A percentile compares a stretch with the other conserved stretches of the same genome.
Evolutionary conservation across 306 rosid species (phyloP).

Genomic region (Dalbergia oliveri): DNA sequence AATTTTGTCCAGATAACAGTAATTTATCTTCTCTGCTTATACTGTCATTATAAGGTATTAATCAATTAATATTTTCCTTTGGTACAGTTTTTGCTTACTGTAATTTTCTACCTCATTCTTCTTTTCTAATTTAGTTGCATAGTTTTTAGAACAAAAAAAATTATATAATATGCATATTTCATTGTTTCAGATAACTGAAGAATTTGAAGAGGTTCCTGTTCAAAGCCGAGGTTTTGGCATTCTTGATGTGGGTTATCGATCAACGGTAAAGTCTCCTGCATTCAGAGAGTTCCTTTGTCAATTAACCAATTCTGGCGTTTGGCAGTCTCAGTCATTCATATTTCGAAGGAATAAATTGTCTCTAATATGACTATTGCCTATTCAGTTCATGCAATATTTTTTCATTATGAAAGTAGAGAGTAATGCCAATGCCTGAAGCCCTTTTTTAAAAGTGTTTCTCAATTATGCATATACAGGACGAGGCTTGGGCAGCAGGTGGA

Average conservation of each 20-base stretch:
- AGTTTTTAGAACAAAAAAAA: constrained; percentile 27
- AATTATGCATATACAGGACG: constrained; percentile 67
- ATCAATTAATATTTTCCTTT: too few relatives aligned
- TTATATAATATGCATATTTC: background rate
- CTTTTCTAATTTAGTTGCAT: constrained; percentile 37
- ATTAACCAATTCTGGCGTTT: constrained; percentile 27
- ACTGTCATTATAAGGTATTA: too few relatives aligned
- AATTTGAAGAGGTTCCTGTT: constrained; percentile 92
- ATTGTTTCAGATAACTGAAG: constrained; percentile 81
- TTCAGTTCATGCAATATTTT: constrained; percentile 32
- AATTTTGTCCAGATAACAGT: too few relatives aligned
- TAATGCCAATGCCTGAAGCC: background rate
- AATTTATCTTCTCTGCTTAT: too few relatives aligned
- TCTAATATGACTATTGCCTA: background rate
- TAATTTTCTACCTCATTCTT: constrained; percentile 4
- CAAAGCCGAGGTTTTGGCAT: constrained; percentile 98
- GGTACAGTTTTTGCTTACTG: too few relatives aligned
- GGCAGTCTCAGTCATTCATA: background rate
- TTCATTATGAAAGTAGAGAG: constrained; percentile 17
- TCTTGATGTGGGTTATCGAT: constrained; percentile 96
- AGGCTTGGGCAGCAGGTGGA: constrained; percentile 99
- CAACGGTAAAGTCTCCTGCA: constrained; percentile 62
- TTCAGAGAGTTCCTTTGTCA: constrained; percentile 30
- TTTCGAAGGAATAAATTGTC: constrained; percentile 19
- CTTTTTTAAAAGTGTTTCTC: constrained; percentile 22